Evolutionary conservation across 768 basidiomycete genomes (phyloP).

Genomic region (Neoboletus magnificus): DNA sequence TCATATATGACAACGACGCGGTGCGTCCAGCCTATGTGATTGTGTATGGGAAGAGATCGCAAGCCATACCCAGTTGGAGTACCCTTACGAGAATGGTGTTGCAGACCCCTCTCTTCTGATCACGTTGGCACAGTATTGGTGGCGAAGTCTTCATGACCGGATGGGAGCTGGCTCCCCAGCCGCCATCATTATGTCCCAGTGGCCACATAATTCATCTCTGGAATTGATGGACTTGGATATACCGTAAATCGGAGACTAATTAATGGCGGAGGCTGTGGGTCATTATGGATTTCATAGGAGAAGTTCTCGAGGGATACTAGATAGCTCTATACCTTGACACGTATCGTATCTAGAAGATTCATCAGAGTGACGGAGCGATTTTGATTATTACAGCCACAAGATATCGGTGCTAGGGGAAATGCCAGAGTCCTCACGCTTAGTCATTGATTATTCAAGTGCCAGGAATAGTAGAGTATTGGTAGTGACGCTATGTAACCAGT

Average conservation of each 20-base stretch:
- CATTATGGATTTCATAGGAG: background rate
- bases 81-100: background rate
- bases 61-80: background rate
- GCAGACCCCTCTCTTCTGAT: conserved; percentile 4
- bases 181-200: background rate
- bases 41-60: conserved; percentile 9
- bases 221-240: background rate
- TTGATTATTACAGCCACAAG: no score
- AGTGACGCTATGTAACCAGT: no score
- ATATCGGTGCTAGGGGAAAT: no score
- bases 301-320: no score
- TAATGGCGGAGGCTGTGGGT: background rate
- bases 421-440: no score
- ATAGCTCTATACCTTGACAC: no score
- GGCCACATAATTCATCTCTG: background rate
- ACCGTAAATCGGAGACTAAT: background rate
- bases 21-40: conserved; percentile 13
- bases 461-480: no score
- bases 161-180: background rate
- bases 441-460: no score
- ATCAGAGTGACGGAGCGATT: no score
- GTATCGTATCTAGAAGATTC: no score
- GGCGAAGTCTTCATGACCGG: background rate
- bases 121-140: background rate
- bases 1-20: conserved; percentile 13